Conservation (phyloP, 148 eudicot genomes). For the Cornus kousa region DNA sequence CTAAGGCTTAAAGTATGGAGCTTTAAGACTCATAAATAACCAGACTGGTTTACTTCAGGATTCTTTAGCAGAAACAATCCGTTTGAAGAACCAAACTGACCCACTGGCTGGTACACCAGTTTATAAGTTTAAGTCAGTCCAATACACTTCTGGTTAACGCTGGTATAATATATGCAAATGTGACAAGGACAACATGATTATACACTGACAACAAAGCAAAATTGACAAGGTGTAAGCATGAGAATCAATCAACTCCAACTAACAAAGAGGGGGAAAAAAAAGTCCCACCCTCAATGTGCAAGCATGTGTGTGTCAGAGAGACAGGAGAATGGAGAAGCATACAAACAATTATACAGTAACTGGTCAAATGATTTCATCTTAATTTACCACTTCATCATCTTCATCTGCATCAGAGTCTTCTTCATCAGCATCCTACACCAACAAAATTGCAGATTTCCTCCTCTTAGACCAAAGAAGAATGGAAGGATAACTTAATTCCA, state of each 20-base stretch:
- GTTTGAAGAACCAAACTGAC: too few species aligned
- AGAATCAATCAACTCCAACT: neutral
- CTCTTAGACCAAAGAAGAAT: neutral
- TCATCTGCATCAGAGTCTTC: slow-evolving; percentile 52
- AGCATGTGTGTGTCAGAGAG: neutral
- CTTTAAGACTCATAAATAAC: too few species aligned
- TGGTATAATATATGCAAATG: too few species aligned
- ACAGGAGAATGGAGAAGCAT: neutral
- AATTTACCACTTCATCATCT: slow-evolving; percentile 49
- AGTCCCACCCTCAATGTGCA: neutral
- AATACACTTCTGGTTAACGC: too few species aligned
- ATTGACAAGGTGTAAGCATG: too few species aligned
- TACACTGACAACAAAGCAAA: too few species aligned
- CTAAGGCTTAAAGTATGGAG: too few species aligned
- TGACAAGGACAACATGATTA: too few species aligned
- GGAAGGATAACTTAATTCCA: neutral
- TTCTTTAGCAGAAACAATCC: too few species aligned
- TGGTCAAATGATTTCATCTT: neutral
- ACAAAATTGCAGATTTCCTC: neutral
- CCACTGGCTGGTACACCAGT: too few species aligned
- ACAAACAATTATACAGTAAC: neutral
- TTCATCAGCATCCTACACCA: slow-evolving; percentile 61
- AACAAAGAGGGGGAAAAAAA: neutral
- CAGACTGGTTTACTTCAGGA: too few species aligned
- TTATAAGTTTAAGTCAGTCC: too few species aligned